Evolutionary conservation across 2,329 filamentous ascomycete genomes (phyloP), one percentile per base, ranked within the genome.

Genomic region (Colletotrichum eleusines): DNA sequence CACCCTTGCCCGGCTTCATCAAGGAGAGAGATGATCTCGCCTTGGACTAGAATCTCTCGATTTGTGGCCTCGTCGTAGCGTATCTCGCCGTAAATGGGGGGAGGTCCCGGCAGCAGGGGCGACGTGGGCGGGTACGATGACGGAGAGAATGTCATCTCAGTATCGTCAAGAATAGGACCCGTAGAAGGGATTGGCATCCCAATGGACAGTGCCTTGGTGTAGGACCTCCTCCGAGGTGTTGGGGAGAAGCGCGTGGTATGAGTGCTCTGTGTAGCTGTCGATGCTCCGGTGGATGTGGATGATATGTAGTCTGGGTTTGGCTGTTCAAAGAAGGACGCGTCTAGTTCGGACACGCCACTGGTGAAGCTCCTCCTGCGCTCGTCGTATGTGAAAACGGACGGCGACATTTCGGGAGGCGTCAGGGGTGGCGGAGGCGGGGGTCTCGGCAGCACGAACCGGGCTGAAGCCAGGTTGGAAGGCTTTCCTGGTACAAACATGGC

Each of bases 61-160:
- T 40, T 72, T 71, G 57, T 78, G 26, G 31, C 73, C 74, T 75
- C 74, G 42, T 74, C 77, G 20, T 75, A 77, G 74, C 74, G 78
- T 14, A 78, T 76, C 33, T 79, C 67, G 8, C 72, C 72, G 31
- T 69, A 53, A 33, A 74, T 74, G 20, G 82, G 80, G 53, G 85
- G 85, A 58, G 85, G 83, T 9, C 85, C 83, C 16, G 86, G 85
- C 55, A 87, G 79, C 55, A 83, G 78, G 14, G 83, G 84, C 42
- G 81, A 84, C 4, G 82, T 81, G 2, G 86, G 82, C 26, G 86
- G 85, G 72, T 84, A 87, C 51, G 86, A 87, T 58, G 82, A 84
- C 12, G 85, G 82, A 16, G 81, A 82, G 72, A 85, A 84, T 23
- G 78, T 72, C n/a, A 74, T 72, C 26, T 70, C 55, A 5, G 71